Evolutionary conservation across 2,329 filamentous ascomycete genomes (phyloP), one percentile per base, ranked within the genome.

Genomic region (Rhytidhysteron rufulum): DNA sequence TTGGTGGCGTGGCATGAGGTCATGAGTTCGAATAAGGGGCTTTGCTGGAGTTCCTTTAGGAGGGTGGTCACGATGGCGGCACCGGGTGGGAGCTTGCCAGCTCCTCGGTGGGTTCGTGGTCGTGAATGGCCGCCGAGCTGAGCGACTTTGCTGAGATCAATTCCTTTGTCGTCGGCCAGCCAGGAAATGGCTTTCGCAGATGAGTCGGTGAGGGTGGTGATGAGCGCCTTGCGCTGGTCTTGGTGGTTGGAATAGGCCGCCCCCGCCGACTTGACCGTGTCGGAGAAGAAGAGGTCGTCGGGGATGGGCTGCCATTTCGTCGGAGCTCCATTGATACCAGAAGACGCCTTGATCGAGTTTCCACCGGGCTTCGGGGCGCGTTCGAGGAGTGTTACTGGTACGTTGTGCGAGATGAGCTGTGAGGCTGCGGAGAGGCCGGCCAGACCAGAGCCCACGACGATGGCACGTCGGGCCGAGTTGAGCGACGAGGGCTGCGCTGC

Each of bases 291-390:
- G 1, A 62, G 55, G 31, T 73, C 67, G 30, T 53, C 10, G 6
- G 45, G 39, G 3, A 53, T 61, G 9, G 60, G 57, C 54, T 85
- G 81, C 45, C 77, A 82, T 3, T 66, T 68, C 0, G 80, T 83
- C 0, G 72, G 71, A 0, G 78, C 78, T 5, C 78, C 80, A 48
- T 82, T 83, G 59, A 84, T 84, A 0, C 80, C 80, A 0, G 79
- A 83, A 0, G 80, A 83, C 0, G 80, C 80, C 60, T 84, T 84
- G 61, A 84, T 82, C 51, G 73, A 79, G 52, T 84, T 83, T 2
- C 80, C 79, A 25, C 80, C 80, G 0, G 80, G 77, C 51, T 80
- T 81, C 3, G 72, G 54, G 0, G 73, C 71, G 16, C 79, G 75
- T 42, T 85, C 81, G 10, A 85, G 68, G 36, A 85, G 68, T 22